These are phyloP conservation scores for Cryptosporidium tyzzeri DNA, from an alignment of 169 alveolate genomes.

Conservation along the genomic window DNA sequence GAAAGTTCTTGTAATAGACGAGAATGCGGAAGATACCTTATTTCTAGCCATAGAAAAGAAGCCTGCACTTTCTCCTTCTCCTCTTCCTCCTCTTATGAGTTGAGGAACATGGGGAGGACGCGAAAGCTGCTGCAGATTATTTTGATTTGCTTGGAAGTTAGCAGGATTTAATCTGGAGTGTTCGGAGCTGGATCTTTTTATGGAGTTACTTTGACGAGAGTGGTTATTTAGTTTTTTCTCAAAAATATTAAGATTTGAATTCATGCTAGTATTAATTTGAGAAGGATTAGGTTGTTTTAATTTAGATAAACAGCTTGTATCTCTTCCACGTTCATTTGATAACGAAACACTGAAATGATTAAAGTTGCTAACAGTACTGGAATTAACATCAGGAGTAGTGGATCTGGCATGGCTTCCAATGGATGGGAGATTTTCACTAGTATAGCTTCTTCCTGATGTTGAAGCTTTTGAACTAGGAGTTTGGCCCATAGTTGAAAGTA, in stretches of 20 bases:
- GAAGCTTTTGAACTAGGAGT: background rate
- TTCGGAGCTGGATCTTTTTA: constrained; percentile 52
- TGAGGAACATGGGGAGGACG: constrained; percentile 2
- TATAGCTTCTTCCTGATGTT: background rate
- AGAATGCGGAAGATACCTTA: constrained; percentile 58
- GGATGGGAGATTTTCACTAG: background rate
- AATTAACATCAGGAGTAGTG: background rate
- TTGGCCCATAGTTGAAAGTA: background rate
- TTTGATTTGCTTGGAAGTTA: background rate
- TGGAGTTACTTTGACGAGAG: background rate
- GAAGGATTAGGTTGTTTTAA: background rate
- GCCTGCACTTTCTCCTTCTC: background rate
- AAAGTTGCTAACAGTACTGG: background rate
- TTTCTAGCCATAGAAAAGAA: constrained; percentile 63
- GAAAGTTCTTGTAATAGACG: constrained; percentile 61
- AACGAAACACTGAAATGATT: background rate
- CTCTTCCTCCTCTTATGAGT: background rate
- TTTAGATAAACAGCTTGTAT: constrained; percentile 2
- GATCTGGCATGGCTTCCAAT: background rate
- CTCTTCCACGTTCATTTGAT: constrained; percentile 51
- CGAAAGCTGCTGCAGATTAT: background rate
- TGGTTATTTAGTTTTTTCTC: background rate
- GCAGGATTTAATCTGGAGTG: constrained; percentile 22
- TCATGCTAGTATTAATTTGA: constrained; percentile 32
- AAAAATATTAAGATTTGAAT: constrained; percentile 18